Evolutionary conservation across 345 rosid species (phyloP), one percentile per base, ranked within the genome.

Genomic region (Eucalyptus cloeziana): DNA sequence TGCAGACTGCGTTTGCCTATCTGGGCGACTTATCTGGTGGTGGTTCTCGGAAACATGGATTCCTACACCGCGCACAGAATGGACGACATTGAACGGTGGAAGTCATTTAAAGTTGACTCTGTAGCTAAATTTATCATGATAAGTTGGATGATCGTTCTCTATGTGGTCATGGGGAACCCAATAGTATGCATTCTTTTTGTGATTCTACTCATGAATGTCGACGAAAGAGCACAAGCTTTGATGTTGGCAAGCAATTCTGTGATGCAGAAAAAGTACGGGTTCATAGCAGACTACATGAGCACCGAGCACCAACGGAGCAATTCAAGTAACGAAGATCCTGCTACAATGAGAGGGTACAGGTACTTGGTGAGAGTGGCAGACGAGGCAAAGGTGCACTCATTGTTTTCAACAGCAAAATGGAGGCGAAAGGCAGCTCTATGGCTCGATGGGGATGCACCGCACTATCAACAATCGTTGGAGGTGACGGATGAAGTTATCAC

Each of bases 241-340:
- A 62, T 27, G 69, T 30, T 27, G 69, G 69, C 69, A 12, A 62
- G 69, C 5, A 62, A 62, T 62, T 6, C 15, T 30, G 33, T 62
- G 69, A 62, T 62, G 69, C 9, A 62, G 69, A 62, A 62, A 31
- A 62, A 62, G 8, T 2, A 13, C 33, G 7, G 69, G 15, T 6
- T 13, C 69, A 62, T 62, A 27, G 33, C 5, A 62, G 33, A 62
- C 33, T 30, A 62, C 69, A 62, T 62, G 33, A 62, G 33, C 33
- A 30, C 0, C 2, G 5, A 62, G 69, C 69, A 62, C 31, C n/a
- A 24, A 24, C 1, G 5, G n/a, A 9, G 30, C n/a, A 7, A 62
- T 62, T 27, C 33, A 30, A 30, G 9, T 30, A 8, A 62, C 7
- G 17, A 30, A 62, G 33, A 30, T 62, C 69, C 9, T 62, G 17